Conservation (phyloP, 177 flowering plant genomes). For the Telopea speciosissima region DNA sequence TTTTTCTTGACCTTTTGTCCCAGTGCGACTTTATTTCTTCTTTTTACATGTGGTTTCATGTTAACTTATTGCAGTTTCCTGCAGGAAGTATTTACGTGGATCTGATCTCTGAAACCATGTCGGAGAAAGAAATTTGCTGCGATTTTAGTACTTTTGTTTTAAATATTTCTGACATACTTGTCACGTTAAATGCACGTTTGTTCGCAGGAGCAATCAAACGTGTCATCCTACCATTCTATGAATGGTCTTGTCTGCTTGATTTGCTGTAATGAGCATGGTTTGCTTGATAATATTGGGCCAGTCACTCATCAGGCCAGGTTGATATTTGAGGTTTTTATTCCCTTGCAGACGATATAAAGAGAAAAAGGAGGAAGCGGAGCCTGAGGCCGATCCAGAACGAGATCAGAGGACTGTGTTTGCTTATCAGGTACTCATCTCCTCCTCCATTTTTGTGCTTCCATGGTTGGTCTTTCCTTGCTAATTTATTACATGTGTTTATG, state of each 20-base stretch:
- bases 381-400: slow-evolving; percentile 87
- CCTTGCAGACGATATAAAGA: slow-evolving; percentile 62
- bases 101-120: slow-evolving; percentile 6
- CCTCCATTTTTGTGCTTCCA: not conserved
- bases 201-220: not conserved
- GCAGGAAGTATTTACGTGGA: not conserved
- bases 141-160: slow-evolving; percentile 7
- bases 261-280: not conserved
- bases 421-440: slow-evolving; percentile 56
- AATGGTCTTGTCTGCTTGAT: not conserved
- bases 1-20: not conserved
- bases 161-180: slow-evolving; percentile 14
- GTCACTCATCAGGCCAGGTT: not conserved
- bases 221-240: not conserved
- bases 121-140: slow-evolving; percentile 23
- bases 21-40: not conserved
- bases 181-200: slow-evolving; percentile 7
- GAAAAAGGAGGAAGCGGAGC: slow-evolving; percentile 71
- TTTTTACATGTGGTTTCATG: not conserved
- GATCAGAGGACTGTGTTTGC: slow-evolving; percentile 97
- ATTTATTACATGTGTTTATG: not conserved
- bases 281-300: not conserved
- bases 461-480: not conserved
- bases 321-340: slow-evolving; percentile 15
- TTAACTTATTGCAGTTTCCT: not conserved